Evolutionary conservation across 1,284 basidiomycete genomes (phyloP), one percentile per base, ranked within the genome.

Genomic region (Fomitopsis pinicola): DNA sequence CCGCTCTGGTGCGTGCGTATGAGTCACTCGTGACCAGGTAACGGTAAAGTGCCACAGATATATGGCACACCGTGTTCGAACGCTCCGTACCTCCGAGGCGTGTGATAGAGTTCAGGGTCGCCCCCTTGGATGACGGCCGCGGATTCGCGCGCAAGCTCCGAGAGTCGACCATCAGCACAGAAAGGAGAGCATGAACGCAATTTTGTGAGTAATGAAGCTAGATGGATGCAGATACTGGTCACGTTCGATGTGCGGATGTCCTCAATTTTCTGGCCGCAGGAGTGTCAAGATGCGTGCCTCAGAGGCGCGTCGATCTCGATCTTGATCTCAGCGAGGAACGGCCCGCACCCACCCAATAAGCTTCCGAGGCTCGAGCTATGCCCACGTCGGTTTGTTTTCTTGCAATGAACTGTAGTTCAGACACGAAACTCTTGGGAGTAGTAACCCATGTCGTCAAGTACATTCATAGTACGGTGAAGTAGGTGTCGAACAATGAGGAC

Each of bases 131-230:
- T 10, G 46, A 58, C 17, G 36, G 46, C 35, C 63, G 58, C 4
- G 64, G 66, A 40, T 64, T 67, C 26, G 63, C 50, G 35, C 67
- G 63, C 61, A 66, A 55, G 42, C 42, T 58, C 22, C 60, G 63
- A 45, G 56, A 55, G 35, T 67, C 63, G 22, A 62, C 61, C 65
- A 67, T 66, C 22, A 5, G 17, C 7, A n/a, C 48, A 26, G 17
- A 12, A 5, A 30, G 6, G 2, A 15, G 48, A 9, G 3, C 28
- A 33, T 50, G 10, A 2, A 30, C 30, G 30, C 30, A 33, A 33
- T 33, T 5, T 33, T 33, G 30, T 8, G 8, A 2, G 4, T 5
- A 33, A 33, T 33, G 30, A 33, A 8, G 30, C 30, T 33, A 33
- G 8, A 8, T 33, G 30, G 8, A 33, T 5, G 30, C 30, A 33